Evolutionary conservation across 2,329 filamentous ascomycete species (phyloP).

Genomic region (Paraphoma sp.): DNA sequence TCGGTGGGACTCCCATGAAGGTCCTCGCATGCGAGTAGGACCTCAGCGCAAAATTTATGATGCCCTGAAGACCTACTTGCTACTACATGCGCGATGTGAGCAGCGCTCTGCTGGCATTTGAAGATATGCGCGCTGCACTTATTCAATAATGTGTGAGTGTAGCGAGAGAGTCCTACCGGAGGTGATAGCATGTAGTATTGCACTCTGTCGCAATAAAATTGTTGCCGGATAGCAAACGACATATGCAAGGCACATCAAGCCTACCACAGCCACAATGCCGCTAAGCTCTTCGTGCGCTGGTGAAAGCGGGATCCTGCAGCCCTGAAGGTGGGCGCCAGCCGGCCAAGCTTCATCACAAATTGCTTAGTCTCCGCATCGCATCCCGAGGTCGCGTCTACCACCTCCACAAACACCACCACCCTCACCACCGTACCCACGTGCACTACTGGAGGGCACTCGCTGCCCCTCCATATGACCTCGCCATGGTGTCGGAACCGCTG

Average conservation of each 20-base stretch:
- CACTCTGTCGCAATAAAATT: too few relatives aligned
- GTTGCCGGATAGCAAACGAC: too few relatives aligned
- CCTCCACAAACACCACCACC: background rate
- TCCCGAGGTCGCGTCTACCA: background rate
- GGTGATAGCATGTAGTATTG: too few relatives aligned
- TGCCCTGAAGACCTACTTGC: too few relatives aligned
- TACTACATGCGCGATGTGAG: too few relatives aligned
- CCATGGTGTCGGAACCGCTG: constrained; percentile 42
- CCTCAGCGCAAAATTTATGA: too few relatives aligned
- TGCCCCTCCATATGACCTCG: constrained; percentile 6
- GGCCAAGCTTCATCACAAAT: constrained; percentile 12
- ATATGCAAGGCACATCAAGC: background rate
- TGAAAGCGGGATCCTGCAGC: constrained; percentile 13
- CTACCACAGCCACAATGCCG: constrained; percentile 1
- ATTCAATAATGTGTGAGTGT: too few relatives aligned
- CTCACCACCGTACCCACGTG: constrained; percentile 1
- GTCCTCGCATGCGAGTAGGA: too few relatives aligned
- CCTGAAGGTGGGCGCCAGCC: background rate
- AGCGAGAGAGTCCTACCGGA: too few relatives aligned
- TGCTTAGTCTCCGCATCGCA: constrained; percentile 9
- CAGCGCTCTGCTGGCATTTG: too few relatives aligned
- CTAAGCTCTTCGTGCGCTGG: constrained; percentile 6
- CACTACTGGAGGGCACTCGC: constrained; percentile 14
- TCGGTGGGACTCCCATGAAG: too few relatives aligned
- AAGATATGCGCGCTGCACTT: too few relatives aligned